Evolutionary conservation across 176 grass and related monocot genomes (phyloP).

Genomic region (Avena sativa): DNA sequence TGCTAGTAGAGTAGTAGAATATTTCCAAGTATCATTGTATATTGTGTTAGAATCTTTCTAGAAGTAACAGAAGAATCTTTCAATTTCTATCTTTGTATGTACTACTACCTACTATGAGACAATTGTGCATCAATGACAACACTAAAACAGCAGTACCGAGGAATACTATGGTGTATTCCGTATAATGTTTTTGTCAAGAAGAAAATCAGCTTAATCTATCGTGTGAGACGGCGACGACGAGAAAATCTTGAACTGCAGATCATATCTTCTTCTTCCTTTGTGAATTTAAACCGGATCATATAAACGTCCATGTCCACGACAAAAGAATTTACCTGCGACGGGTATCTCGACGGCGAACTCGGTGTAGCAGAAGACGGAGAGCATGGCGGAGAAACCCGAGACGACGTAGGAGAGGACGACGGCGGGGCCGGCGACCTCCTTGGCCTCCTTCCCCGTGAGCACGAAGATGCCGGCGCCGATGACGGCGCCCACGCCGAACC

Average conservation of each 20-base stretch:
- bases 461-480: constrained; percentile 92
- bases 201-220: background rate
- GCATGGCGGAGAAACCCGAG: constrained; percentile 96
- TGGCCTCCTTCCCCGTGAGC: constrained; percentile 70
- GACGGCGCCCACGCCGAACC: constrained; percentile 84
- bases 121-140: background rate
- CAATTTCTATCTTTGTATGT: background rate
- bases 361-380: constrained; percentile 98
- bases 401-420: constrained; percentile 82
- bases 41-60: background rate
- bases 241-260: background rate
- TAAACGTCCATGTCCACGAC: background rate
- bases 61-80: background rate
- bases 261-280: background rate
- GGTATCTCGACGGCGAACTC: constrained; percentile 99
- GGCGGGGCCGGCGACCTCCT: constrained; percentile 57
- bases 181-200: background rate
- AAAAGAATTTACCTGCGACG: constrained; percentile 61
- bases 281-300: background rate
- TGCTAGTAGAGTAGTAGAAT: background rate
- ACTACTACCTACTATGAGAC: background rate
- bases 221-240: background rate
- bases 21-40: background rate
- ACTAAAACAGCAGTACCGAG: too few relatives aligned
- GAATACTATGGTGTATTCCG: background rate